Evolutionary conservation across 2,329 filamentous ascomycete genomes (phyloP).

Genomic region (Didymosphaeria variabile): DNA sequence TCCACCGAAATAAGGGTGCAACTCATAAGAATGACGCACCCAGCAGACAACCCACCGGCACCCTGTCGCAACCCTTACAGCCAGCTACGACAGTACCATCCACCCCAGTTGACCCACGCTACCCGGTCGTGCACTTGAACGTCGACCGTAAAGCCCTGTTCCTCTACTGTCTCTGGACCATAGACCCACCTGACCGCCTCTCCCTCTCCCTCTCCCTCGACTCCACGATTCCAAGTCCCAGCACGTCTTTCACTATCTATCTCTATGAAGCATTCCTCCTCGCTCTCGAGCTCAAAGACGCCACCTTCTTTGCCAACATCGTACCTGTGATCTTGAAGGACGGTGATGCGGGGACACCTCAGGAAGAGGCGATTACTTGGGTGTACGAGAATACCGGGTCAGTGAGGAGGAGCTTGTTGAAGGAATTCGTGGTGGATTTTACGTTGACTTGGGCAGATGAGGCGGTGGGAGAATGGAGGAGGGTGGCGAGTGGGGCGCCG

Average conservation of each 20-base stretch:
- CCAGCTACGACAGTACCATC: neutral
- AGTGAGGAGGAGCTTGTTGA: neutral
- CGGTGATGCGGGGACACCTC: neutral
- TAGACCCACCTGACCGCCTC: neutral
- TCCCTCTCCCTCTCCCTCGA: slow-evolving; percentile 10
- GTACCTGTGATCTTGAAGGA: neutral
- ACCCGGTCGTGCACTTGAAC: neutral
- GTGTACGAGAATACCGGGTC: slow-evolving; percentile 1
- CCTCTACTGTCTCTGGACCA: slow-evolving; percentile 3
- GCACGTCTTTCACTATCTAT: neutral
- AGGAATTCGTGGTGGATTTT: slow-evolving; percentile 6
- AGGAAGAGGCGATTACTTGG: neutral
- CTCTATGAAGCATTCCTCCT: neutral
- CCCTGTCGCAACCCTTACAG: too few species aligned
- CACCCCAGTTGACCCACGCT: neutral
- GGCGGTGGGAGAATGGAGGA: neutral
- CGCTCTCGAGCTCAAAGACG: neutral
- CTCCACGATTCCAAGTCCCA: neutral
- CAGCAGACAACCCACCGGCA: neutral
- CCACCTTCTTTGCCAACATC: neutral
- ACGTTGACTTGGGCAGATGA: slow-evolving; percentile 5
- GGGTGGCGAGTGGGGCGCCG: neutral
- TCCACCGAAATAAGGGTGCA: neutral
- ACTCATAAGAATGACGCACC: neutral
- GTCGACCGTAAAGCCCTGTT: neutral